phyloP scores from a whole-genome alignment of 2,329 filamentous ascomycete species.

The Aureobasidium sp. region DNA sequence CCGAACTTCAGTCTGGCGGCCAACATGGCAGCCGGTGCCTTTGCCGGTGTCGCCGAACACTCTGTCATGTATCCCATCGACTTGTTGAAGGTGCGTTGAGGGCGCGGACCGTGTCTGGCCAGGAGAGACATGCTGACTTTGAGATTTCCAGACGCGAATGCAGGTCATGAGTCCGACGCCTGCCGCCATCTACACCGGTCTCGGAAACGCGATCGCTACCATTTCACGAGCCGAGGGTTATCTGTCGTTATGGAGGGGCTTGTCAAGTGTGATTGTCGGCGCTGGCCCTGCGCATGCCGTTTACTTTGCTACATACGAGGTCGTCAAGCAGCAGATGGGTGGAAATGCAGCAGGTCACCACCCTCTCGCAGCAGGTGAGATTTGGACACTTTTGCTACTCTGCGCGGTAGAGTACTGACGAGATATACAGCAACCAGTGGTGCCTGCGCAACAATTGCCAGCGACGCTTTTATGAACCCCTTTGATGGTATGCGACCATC shows the following conservation, averaged over 20 bases:
- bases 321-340: constrained; percentile 91
- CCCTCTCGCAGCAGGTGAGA: constrained; percentile 78
- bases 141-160: constrained; percentile 73
- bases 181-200: constrained; percentile 75
- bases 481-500: constrained; percentile 69
- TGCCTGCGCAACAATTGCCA: constrained; percentile 90
- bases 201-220: constrained; percentile 85
- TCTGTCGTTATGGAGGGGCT: constrained; percentile 87
- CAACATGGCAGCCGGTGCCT: constrained; percentile 94
- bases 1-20: constrained; percentile 89
- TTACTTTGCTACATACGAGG: constrained; percentile 97
- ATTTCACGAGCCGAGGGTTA: constrained; percentile 88
- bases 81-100: constrained; percentile 74
- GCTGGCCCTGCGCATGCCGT: constrained; percentile 95
- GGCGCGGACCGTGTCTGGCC: background rate
- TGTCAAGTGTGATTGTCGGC: constrained; percentile 92
- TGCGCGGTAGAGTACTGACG: constrained; percentile 8
- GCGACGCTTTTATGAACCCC: constrained; percentile 97
- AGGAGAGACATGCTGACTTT: constrained; percentile 1
- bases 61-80: constrained; percentile 99
- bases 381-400: constrained; percentile 12
- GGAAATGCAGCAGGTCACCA: constrained; percentile 89
- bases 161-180: constrained; percentile 84
- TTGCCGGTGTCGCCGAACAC: constrained; percentile 95
- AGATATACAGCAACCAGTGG: constrained; percentile 68